phyloP scores from a whole-genome alignment of 1,139 yeast genomes.

The Debaryomyces subglobosus region DNA sequence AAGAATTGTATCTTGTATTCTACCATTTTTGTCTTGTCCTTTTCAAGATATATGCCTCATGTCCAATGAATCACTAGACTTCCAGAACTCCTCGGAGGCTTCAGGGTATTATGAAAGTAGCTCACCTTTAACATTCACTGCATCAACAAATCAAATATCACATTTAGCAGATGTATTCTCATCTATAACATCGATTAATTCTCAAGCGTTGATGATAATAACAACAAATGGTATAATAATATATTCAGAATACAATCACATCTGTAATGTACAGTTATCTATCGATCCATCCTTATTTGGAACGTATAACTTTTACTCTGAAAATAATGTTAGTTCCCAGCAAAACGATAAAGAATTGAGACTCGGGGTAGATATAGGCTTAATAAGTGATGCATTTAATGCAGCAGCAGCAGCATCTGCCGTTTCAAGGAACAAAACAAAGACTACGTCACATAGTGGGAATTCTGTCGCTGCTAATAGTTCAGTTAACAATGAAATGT shows the following conservation, averaged over 20 bases:
- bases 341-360: slow-evolving; percentile 25
- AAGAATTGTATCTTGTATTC: not conserved
- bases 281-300: slow-evolving; percentile 43
- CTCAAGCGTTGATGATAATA: slow-evolving; percentile 41
- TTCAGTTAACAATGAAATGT: slow-evolving; percentile 22
- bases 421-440: slow-evolving; percentile 6
- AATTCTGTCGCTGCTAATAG: slow-evolving; percentile 13
- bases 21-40: not conserved
- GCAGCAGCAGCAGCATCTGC: slow-evolving; percentile 30
- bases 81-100: not conserved
- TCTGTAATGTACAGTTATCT: slow-evolving; percentile 37
- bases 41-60: not conserved
- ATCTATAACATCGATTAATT: slow-evolving; percentile 34
- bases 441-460: slow-evolving; percentile 9
- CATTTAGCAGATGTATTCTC: slow-evolving; percentile 45
- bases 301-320: slow-evolving; percentile 27
- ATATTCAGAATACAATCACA: slow-evolving; percentile 43
- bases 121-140: slow-evolving; percentile 26
- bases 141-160: slow-evolving; percentile 41
- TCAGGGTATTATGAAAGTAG: not conserved
- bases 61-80: not conserved
- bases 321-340: slow-evolving; percentile 13
- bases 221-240: slow-evolving; percentile 36
- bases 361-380: slow-evolving; percentile 42
- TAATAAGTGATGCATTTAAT: slow-evolving; percentile 38